Evolutionary conservation across 2,329 filamentous ascomycete genomes (phyloP), one percentile per base, ranked within the genome.

Genomic region (Rhinocladiella similis): DNA sequence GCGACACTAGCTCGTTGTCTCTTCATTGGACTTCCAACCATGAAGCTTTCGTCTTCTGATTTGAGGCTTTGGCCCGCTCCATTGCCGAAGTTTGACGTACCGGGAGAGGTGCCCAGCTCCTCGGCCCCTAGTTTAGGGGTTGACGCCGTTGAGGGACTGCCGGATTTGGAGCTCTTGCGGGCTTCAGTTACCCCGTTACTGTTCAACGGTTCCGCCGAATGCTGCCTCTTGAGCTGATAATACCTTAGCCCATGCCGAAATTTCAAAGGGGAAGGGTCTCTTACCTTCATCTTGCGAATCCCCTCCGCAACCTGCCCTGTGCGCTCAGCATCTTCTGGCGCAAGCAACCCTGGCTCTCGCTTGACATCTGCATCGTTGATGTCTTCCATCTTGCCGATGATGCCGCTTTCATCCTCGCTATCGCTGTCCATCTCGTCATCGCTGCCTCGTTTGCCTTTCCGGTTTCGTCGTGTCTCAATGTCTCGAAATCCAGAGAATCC

Each of bases 401-500:
- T 81, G 45, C 82, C 80, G 35, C 87, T 81, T 2, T 91, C 88
- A 18, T 87, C 85, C 25, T 90, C 88, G 25, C 87, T 83, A 33
- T 90, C 87, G 60, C 88, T 92, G 65, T 94, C 90, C 70, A 92
- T 90, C 19, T 81, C 83, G 42, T 84, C 86, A 55, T 83, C 76
- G 60, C 74, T 78, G 47, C 68, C 64, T 48, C 72, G 71, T 58
- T 71, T 87, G 66, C 79, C 83, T 69, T 86, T 87, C 7, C 64
- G 66, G 9, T 49, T 57, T 6, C 57, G 75, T 52, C 84, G 80
- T 14, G 80, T 74, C 39, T 84, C 80, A 54, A 81, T 80, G 61
- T 95, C 91, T 52, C 93, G 85, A 77, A 97, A 97, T 13, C 89
- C 84, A 2, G 91, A 87, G 71, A 96, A 97, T 35, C 92, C 92